Evolutionary conservation across 2,329 filamentous ascomycete genomes (phyloP).

Genomic region (Stachybotrys chlorohalonatus): DNA sequence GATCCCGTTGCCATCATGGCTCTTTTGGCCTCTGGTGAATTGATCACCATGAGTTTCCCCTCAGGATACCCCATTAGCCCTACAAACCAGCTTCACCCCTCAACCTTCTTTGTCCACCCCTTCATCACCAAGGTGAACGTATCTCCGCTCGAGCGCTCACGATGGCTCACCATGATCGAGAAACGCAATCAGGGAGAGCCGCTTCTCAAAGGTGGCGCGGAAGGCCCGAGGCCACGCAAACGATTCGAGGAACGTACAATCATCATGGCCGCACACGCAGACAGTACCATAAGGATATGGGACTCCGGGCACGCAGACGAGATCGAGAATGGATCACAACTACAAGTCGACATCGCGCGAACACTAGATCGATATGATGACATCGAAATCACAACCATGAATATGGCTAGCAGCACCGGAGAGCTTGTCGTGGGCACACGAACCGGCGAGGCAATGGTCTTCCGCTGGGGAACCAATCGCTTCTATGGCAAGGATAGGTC

Average conservation of each 20-base stretch:
- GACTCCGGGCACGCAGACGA: slow-evolving; percentile 88
- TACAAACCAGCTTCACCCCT: slow-evolving; percentile 86
- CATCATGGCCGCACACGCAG: slow-evolving; percentile 78
- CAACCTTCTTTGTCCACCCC: slow-evolving; percentile 79
- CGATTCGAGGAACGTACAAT: slow-evolving; percentile 78
- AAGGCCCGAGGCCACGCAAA: slow-evolving; percentile 59
- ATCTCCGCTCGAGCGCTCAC: slow-evolving; percentile 64
- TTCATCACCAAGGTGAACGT: slow-evolving; percentile 69
- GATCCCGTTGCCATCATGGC: slow-evolving; percentile 82
- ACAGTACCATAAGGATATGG: slow-evolving; percentile 88
- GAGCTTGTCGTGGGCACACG: slow-evolving; percentile 77
- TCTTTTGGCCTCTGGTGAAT: slow-evolving; percentile 75
- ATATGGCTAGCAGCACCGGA: slow-evolving; percentile 69
- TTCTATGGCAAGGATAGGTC: slow-evolving; percentile 54
- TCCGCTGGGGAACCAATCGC: slow-evolving; percentile 78
- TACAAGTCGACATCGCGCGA: slow-evolving; percentile 81
- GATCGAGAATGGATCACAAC: slow-evolving; percentile 71
- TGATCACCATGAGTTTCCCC: slow-evolving; percentile 85
- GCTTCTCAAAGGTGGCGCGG: slow-evolving; percentile 70
- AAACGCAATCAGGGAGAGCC: slow-evolving; percentile 68
- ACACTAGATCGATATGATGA: slow-evolving; percentile 72
- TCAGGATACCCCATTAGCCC: slow-evolving; percentile 85
- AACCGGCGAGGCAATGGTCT: slow-evolving; percentile 78
- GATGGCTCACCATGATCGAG: slow-evolving; percentile 90
- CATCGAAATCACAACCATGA: slow-evolving; percentile 70